Evolutionary conservation across 2,329 filamentous ascomycete species (phyloP), one percentile per base, ranked within the genome.

Genomic region (Trichoderma sp.): DNA sequence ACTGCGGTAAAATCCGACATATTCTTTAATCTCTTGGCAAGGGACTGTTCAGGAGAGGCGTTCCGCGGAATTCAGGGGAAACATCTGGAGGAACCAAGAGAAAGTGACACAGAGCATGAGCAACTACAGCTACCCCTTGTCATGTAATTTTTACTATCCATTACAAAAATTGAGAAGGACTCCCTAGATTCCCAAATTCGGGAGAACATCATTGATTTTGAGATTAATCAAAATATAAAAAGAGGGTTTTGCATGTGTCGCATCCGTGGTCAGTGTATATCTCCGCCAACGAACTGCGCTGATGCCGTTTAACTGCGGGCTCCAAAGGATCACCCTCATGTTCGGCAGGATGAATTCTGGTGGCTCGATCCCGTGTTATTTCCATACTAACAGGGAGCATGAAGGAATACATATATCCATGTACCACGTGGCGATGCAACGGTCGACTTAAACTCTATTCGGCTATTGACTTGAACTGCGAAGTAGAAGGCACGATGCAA

Each of bases 401-500:
- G 19, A 48, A 22, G 19, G 3, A n/a, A n/a, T n/a, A n/a, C n/a
- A n/a, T n/a, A 48, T 19, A 2, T 4, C 0, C 17, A 10, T 13
- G n/a, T 48, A 22, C 10, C 7, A 12, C 2, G 22, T 3, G 22
- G 1, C 13, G 4, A 17, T 27, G 9, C 56, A 22, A 19, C 2
- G 19, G 19, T 3, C 4, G 2, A 19, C 22, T 22, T 3, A 13
- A 22, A 13, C 10, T 22, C 0, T 13, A 0, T 22, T 0, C 4
- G 10, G 2, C 12, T 5, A 48, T 48, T 13, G 19, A 48, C 2
- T 48, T 13, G 42, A 48, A 19, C 19, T 48, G n/a, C n/a, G n/a
- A n/a, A n/a, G n/a, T n/a, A n/a, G n/a, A n/a, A n/a, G n/a, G n/a
- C n/a, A n/a, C n/a, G n/a, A n/a, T n/a, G 15, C 39, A 9, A 42